Base-by-base conservation (phyloP, 768 basidiomycete species). In the Roridomyces roridus region DNA sequence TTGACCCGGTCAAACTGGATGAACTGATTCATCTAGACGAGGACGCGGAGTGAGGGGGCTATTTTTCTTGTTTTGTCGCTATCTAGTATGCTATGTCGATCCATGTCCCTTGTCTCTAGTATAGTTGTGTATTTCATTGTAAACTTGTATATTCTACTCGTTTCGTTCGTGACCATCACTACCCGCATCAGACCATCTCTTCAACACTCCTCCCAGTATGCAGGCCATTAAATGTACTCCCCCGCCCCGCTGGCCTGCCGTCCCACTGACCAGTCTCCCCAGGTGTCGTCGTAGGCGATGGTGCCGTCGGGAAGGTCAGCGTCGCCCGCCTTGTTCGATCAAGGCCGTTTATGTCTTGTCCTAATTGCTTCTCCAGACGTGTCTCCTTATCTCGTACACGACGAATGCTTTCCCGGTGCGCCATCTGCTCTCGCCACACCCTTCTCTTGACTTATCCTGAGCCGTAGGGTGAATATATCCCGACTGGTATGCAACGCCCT, bases 241-340 rank as follows among this genome's bases (percentile, higher is more conserved):
- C n/a, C 50, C 58, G 62, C 40, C 31, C 43, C 37, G 44, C 34
- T 65, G 46, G 50, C 23, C 25, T 51, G 47, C 62, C 53, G 57
- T 63, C 36, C 35, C 20, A 68, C 76, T 80, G 66, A 73, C 67
- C 55, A 39, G 55, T 65, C 59, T 64, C 68, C 60, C 39, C 71
- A 96, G 95, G 94, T 82, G 95, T 98, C 75, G 95, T 98, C 69
- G 95, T 98, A 48, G 95, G 95, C 70, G 96, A 98, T 80, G 96
- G 96, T 85, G 96, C 96, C 56, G 96, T 97, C 66, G 96, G 96
- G 73, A 98, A 97, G 91, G 94, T 88, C 66, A 68, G 85, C 75
- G 41, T 50, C 46, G 35, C 36, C 34, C 46, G 55, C 52, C 47
- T 47, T 52, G 46, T 35, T 35, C 44, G 31, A 56, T 55, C 47